Evolutionary conservation across 495 filamentous ascomycete species (phyloP), one percentile per base, ranked within the genome.

Genomic region (Darksidea phi): DNA sequence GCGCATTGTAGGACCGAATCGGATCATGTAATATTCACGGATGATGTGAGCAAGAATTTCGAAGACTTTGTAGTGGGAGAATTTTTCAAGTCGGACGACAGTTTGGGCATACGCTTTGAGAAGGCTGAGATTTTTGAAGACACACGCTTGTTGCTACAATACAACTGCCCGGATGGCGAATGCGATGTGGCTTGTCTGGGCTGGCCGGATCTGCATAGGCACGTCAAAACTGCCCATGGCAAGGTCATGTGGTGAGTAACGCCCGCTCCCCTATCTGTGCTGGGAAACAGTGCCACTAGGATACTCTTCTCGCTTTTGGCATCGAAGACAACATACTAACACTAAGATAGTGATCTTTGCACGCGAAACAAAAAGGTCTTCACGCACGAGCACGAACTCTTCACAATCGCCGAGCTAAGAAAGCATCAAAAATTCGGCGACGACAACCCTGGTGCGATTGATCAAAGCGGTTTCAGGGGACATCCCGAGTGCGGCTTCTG

Each of bases 301-400:
- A 32, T 32, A n/a, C n/a, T n/a, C n/a, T 10, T 32, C 28, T 32
- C 28, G 10, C 28, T 10, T 32, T 32, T 32, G 10, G 28, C 10
- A 10, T 32, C 28, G 3, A 10, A 32, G n/a, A 32, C 28, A 32
- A 32, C 28, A 32, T 52, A 4, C 24, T 52, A n/a, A 37, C 18
- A 47, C 28, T 5, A 20, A 23, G 60, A 11, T 54, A 85, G 82
- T 74, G 91, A 96, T 73, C 80, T 97, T 15, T 99, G 94, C 73
- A 93, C 91, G 0, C 76, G 89, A 37, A 89, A 96, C 74, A 97
- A 99, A 77, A 96, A 96, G 63, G 91, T 96, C 37, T 99, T 99
- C 64, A 96, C 94, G 0, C 95, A 97, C 72, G 94, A 99, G 74
- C 94, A 99, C 69, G 89, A 89, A 21, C 79, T 99, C n/a, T 97